A percentile compares a stretch with the other conserved stretches of the same genome.
Evolutionary conservation across 2,329 filamentous ascomycete species (phyloP).

Genomic region (Diaporthe vexans): DNA sequence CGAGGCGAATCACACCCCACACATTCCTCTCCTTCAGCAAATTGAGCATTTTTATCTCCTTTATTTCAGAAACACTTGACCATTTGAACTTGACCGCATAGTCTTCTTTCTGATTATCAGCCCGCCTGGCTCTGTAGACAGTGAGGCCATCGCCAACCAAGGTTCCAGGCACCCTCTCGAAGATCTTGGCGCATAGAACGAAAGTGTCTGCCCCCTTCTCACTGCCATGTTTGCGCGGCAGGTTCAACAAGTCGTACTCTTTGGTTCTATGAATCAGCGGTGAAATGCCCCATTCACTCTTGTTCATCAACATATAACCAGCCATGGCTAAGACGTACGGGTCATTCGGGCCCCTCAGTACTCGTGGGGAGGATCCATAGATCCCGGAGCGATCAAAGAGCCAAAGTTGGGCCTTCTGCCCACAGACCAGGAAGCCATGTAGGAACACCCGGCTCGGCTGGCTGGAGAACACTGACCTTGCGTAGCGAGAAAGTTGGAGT

Average conservation of each 20-base stretch:
- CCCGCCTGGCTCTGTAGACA: conserved; percentile 5
- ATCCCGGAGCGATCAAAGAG: conserved; percentile 1
- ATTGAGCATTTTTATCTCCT: neutral
- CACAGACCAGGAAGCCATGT: neutral
- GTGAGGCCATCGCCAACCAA: conserved; percentile 13
- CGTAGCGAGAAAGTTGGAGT: neutral
- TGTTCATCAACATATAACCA: conserved; percentile 8
- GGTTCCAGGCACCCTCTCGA: neutral
- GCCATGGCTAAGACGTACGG: neutral
- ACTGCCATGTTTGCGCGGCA: neutral
- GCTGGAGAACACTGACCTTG: neutral
- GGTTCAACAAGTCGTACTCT: neutral
- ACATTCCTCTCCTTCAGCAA: conserved; percentile 4
- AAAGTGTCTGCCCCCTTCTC: neutral
- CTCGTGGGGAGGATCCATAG: neutral
- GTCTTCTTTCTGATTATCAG: too few species aligned
- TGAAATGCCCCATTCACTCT: neutral
- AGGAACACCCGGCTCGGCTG: conserved; percentile 2
- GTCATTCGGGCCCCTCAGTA: neutral
- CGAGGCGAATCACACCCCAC: neutral
- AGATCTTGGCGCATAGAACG: neutral
- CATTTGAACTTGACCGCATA: conserved; percentile 24
- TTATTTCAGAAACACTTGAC: neutral
- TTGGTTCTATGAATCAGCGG: neutral
- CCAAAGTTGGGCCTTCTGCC: neutral